These are phyloP conservation scores for Solanum chiquidenum DNA, from an alignment of 257 asterid species.

Conservation along the genomic window DNA sequence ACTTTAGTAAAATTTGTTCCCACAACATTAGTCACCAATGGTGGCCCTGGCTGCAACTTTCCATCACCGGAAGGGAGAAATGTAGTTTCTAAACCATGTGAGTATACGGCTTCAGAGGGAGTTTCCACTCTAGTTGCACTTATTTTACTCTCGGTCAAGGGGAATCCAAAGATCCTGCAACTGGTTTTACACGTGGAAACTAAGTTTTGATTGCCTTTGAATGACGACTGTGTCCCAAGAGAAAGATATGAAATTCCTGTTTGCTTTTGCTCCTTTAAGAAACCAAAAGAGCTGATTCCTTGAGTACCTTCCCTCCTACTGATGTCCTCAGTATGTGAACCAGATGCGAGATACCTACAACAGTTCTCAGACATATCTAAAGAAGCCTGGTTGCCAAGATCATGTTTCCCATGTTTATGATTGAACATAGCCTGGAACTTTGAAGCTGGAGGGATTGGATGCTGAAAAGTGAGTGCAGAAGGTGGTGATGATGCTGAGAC, in stretches of 20 bases:
- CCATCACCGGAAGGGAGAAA: slow-evolving; percentile 27
- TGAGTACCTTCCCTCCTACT: slow-evolving; percentile 4
- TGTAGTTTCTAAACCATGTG: slow-evolving; percentile 8
- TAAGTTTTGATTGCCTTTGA: slow-evolving; percentile 22
- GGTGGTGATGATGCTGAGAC: slow-evolving; percentile 40
- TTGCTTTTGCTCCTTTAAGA: slow-evolving; percentile 13
- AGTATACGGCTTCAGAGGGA: slow-evolving; percentile 8
- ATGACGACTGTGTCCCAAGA: slow-evolving; percentile 31
- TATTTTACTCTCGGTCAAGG: slow-evolving; percentile 55
- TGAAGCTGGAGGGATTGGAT: slow-evolving; percentile 29
- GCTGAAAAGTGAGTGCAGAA: slow-evolving; percentile 39
- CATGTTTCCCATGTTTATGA: slow-evolving; percentile 19
- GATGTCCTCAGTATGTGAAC: slow-evolving; percentile 15
- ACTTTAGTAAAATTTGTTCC: slow-evolving; percentile 39
- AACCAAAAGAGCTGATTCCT: slow-evolving; percentile 13
- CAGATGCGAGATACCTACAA: slow-evolving; percentile 3
- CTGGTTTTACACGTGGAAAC: slow-evolving; percentile 42
- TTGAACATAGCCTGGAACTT: slow-evolving; percentile 13
- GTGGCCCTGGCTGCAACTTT: slow-evolving; percentile 32
- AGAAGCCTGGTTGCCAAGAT: slow-evolving; percentile 15
- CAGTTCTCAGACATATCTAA: slow-evolving; percentile 24
- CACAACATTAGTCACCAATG: slow-evolving; percentile 25
- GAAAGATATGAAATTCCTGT: slow-evolving; percentile 8
- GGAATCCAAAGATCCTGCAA: slow-evolving; percentile 83
- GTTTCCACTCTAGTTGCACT: slow-evolving; percentile 14